These are phyloP conservation scores for Laburnicola sp. DNA, from an alignment of 2,329 filamentous ascomycete species.

Conservation along the genomic window DNA sequence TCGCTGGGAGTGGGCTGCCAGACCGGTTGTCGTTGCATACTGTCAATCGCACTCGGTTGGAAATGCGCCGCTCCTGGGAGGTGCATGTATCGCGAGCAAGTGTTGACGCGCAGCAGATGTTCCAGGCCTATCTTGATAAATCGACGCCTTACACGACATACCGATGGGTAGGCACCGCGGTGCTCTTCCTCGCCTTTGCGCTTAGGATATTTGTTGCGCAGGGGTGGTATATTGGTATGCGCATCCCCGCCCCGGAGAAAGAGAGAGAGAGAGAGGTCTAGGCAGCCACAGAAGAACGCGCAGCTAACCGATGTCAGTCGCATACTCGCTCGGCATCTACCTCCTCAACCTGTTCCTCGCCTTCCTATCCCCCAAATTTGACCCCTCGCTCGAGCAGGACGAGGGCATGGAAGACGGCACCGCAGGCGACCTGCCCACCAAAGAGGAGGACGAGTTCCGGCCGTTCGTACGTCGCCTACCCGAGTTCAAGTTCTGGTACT, in stretches of 20 bases:
- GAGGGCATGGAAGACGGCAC: constrained; percentile 92
- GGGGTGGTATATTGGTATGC: constrained; percentile 96
- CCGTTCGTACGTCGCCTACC: constrained; percentile 95
- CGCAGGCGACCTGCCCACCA: constrained; percentile 80
- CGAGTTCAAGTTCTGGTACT: constrained; percentile 99
- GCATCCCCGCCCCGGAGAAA: background rate
- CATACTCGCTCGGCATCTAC: constrained; percentile 97
- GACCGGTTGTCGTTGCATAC: constrained; percentile 2
- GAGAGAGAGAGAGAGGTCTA: background rate
- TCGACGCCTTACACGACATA: constrained; percentile 88
- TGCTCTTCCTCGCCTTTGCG: constrained; percentile 78
- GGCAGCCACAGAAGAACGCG: background rate
- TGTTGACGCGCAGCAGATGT: constrained; percentile 64
- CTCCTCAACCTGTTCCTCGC: constrained; percentile 98
- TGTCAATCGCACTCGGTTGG: background rate
- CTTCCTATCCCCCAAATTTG: constrained; percentile 97
- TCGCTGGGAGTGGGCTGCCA: constrained; percentile 8
- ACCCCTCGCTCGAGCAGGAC: constrained; percentile 92
- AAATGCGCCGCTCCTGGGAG: constrained; percentile 3
- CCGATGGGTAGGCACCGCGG: constrained; percentile 84
- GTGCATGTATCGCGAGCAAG: background rate
- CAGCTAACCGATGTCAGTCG: constrained; percentile 61
- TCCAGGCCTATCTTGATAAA: constrained; percentile 91
- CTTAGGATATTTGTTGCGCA: constrained; percentile 87
- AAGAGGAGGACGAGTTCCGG: constrained; percentile 95